A percentile compares a stretch with the other conserved stretches of the same genome.
phyloP scores from a whole-genome alignment of 495 filamentous ascomycete genomes.

The Aspergillus campestris region DNA sequence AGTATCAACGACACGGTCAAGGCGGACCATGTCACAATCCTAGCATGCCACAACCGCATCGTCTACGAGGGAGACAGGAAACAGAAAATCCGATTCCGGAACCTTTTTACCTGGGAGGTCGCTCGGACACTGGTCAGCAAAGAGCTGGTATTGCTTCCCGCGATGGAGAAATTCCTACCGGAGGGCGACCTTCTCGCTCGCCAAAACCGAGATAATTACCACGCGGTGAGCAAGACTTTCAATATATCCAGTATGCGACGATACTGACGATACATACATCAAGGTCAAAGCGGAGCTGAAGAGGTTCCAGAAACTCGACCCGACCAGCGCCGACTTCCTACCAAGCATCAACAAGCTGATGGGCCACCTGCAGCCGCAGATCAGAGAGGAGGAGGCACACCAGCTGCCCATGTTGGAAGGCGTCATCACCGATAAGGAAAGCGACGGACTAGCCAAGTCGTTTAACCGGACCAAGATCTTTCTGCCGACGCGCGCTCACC shows the following conservation, averaged over 20 bases:
- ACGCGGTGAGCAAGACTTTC: neutral
- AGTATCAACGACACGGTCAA: conserved; percentile 44
- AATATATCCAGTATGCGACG: neutral
- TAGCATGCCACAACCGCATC: conserved; percentile 51
- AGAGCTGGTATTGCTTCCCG: conserved; percentile 63
- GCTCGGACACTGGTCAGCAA: conserved; percentile 58
- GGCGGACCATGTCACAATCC: conserved; percentile 55
- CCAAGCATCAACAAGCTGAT: conserved; percentile 46
- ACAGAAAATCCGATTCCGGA: conserved; percentile 47
- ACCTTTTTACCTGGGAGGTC: conserved; percentile 64
- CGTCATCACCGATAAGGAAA: conserved; percentile 25
- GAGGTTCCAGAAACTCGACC: conserved; percentile 47
- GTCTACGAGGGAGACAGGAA: conserved; percentile 37
- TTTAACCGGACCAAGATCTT: conserved; percentile 56
- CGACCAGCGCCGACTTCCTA: conserved; percentile 39
- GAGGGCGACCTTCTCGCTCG: conserved; percentile 19
- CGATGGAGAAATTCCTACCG: conserved; percentile 50
- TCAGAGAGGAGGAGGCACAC: conserved; percentile 49
- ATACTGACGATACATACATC: neutral
- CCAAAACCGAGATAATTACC: neutral
- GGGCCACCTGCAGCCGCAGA: conserved; percentile 45
- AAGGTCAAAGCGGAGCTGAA: conserved; percentile 58
- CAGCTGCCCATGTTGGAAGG: conserved; percentile 51
- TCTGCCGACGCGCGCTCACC: conserved; percentile 50
- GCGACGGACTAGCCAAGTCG: conserved; percentile 36